phyloP scores from a whole-genome alignment of 2,329 filamentous ascomycete species.

The Lecanicillium sp. region DNA sequence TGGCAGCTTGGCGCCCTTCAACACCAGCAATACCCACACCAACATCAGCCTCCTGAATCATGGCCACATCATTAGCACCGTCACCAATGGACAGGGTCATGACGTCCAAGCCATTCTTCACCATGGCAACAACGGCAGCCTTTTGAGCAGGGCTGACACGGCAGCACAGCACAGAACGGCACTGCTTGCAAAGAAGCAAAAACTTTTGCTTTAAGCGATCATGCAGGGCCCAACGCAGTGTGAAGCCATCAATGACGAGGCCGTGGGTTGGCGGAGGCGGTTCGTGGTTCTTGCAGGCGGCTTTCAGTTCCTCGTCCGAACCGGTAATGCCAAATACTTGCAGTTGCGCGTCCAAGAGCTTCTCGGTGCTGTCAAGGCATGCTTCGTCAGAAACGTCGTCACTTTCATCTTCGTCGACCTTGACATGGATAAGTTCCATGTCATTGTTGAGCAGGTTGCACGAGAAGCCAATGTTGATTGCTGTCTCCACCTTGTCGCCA shows the following conservation, averaged over 20 bases:
- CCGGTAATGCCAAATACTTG: constrained; percentile 70
- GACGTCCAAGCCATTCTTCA: constrained; percentile 88
- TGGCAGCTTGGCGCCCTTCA: constrained; percentile 85
- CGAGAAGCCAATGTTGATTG: constrained; percentile 99
- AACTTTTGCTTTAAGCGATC: constrained; percentile 85
- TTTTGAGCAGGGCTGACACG: constrained; percentile 96
- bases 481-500: constrained; percentile 97
- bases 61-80: constrained; percentile 91
- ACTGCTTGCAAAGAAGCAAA: constrained; percentile 90
- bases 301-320: constrained; percentile 73
- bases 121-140: constrained; percentile 91
- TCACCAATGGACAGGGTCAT: constrained; percentile 94
- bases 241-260: constrained; percentile 90
- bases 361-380: constrained; percentile 51
- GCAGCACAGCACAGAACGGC: constrained; percentile 92
- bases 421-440: constrained; percentile 92
- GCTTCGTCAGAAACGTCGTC: constrained; percentile 37
- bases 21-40: constrained; percentile 91
- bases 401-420: constrained; percentile 66
- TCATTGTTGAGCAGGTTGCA: constrained; percentile 96
- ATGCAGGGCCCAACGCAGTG: constrained; percentile 77
- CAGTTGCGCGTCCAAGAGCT: constrained; percentile 67
- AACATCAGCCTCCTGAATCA: constrained; percentile 97
- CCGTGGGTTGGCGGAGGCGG: constrained; percentile 83
- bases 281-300: constrained; percentile 74